Percentiles rank a stretch among this genome's conserved stretches.
Evolutionary conservation across 495 filamentous ascomycete species (phyloP).

Genomic region (Lepidopterella palustris): DNA sequence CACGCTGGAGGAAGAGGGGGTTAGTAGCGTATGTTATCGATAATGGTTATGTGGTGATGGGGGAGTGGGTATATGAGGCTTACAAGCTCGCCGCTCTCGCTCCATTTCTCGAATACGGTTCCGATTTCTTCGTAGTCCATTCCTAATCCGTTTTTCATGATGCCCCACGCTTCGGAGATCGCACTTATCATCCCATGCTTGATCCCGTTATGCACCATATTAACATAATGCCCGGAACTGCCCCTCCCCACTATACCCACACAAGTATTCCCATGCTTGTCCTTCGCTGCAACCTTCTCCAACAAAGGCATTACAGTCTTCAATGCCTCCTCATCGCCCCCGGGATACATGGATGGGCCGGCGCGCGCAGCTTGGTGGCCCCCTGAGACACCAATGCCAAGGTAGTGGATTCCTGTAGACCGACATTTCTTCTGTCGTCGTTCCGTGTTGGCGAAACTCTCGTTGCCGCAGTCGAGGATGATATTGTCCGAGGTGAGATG

Average conservation of each 20-base stretch:
- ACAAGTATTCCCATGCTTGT: conserved; percentile 52
- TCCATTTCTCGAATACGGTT: conserved; percentile 56
- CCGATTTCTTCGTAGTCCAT: conserved; percentile 59
- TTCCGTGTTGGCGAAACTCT: conserved; percentile 64
- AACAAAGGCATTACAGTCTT: conserved; percentile 59
- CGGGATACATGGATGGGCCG: conserved; percentile 59
- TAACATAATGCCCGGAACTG: conserved; percentile 65
- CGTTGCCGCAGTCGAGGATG: conserved; percentile 66
- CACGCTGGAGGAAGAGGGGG: conserved; percentile 12
- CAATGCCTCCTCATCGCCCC: conserved; percentile 53
- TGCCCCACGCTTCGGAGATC: conserved; percentile 59
- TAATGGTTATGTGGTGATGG: background rate
- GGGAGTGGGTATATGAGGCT: background rate
- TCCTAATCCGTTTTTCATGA: conserved; percentile 54
- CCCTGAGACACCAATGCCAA: conserved; percentile 64
- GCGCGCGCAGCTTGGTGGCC: conserved; percentile 62
- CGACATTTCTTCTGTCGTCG: conserved; percentile 52
- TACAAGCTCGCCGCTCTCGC: conserved; percentile 50
- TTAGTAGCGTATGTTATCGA: background rate
- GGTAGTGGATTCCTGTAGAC: conserved; percentile 52
- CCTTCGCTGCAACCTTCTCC: conserved; percentile 55
- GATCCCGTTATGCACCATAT: conserved; percentile 75
- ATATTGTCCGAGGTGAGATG: conserved; percentile 58
- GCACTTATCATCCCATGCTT: conserved; percentile 63
- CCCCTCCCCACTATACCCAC: conserved; percentile 56